Evolutionary conservation across 257 asterid species (phyloP).

Genomic region (Plantago ovata): DNA sequence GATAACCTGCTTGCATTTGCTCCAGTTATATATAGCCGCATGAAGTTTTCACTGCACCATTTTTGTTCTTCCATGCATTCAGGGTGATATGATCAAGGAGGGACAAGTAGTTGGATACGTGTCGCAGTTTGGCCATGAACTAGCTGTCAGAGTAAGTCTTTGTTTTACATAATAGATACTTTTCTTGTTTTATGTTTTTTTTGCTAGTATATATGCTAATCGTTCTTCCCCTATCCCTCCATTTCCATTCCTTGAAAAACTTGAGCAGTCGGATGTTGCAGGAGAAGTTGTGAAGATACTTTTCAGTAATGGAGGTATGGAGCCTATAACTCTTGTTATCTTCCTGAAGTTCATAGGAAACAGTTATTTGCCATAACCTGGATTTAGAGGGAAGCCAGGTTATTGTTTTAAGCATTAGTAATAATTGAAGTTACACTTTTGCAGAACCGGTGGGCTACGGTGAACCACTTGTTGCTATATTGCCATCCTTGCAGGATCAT

Average conservation of each 20-base stretch:
- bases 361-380: too few species aligned
- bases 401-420: too few species aligned
- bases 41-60: neutral
- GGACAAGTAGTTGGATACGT: slow-evolving; percentile 73
- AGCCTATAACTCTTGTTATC: neutral
- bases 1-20: slow-evolving; percentile 5
- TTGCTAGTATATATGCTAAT: slow-evolving; percentile 15
- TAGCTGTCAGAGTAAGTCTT: slow-evolving; percentile 66
- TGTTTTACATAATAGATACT: slow-evolving; percentile 4
- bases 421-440: neutral
- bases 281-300: slow-evolving; percentile 88
- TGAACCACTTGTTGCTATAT: slow-evolving; percentile 44
- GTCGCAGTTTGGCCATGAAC: slow-evolving; percentile 63
- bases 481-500: slow-evolving; percentile 28
- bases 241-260: slow-evolving; percentile 12
- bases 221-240: slow-evolving; percentile 12
- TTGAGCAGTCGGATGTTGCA: slow-evolving; percentile 65
- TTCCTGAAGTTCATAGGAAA: too few species aligned
- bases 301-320: slow-evolving; percentile 67
- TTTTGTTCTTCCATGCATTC: slow-evolving; percentile 18
- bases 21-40: too few species aligned
- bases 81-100: slow-evolving; percentile 88
- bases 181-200: slow-evolving; percentile 9
- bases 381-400: too few species aligned
- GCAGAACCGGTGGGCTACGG: slow-evolving; percentile 46